Conservation (phyloP, 208 protist genomes). For the Trypanosomatidae sp. region DNA sequence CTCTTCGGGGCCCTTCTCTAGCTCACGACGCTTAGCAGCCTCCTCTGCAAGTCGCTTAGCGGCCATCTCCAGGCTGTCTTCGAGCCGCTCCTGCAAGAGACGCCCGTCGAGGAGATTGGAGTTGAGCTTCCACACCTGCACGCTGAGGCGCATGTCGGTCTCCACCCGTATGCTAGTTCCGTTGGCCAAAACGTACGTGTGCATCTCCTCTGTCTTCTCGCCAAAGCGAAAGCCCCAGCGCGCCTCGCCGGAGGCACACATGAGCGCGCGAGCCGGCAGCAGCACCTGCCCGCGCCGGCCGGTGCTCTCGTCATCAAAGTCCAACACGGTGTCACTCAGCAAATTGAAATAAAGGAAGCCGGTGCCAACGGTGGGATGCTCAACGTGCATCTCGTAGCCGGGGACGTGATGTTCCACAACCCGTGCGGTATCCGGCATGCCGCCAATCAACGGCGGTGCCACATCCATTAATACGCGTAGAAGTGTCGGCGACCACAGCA, state of each 20-base stretch:
- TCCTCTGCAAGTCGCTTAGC: conserved; percentile 30
- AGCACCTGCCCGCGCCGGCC: conserved; percentile 64
- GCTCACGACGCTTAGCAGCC: conserved; percentile 20
- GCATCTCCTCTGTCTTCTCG: conserved; percentile 45
- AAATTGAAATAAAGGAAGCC: conserved; percentile 81
- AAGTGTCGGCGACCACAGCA: conserved; percentile 82
- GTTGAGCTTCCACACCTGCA: conserved; percentile 83
- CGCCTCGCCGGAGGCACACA: conserved; percentile 77
- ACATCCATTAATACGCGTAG: conserved; percentile 39
- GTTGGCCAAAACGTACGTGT: conserved; percentile 43
- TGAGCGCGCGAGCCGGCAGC: conserved; percentile 63
- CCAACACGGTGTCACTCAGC: conserved; percentile 72
- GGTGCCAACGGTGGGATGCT: conserved; percentile 84
- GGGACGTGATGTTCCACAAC: conserved; percentile 84
- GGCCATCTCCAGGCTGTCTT: conserved; percentile 41
- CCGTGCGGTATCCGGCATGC: conserved; percentile 73
- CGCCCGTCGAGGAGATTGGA: conserved; percentile 66
- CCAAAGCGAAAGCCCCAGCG: conserved; percentile 88
- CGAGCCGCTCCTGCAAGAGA: conserved; percentile 69
- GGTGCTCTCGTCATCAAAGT: conserved; percentile 86
- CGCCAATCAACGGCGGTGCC: conserved; percentile 33
- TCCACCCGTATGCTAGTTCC: conserved; percentile 43
- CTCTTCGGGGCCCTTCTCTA: conserved; percentile 19
- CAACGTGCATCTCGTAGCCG: conserved; percentile 86
- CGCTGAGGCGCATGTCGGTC: conserved; percentile 74